Percentiles rank a stretch among this genome's conserved stretches.
phyloP scores from a whole-genome alignment of 768 basidiomycete genomes.

The Lactarius psammicola region DNA sequence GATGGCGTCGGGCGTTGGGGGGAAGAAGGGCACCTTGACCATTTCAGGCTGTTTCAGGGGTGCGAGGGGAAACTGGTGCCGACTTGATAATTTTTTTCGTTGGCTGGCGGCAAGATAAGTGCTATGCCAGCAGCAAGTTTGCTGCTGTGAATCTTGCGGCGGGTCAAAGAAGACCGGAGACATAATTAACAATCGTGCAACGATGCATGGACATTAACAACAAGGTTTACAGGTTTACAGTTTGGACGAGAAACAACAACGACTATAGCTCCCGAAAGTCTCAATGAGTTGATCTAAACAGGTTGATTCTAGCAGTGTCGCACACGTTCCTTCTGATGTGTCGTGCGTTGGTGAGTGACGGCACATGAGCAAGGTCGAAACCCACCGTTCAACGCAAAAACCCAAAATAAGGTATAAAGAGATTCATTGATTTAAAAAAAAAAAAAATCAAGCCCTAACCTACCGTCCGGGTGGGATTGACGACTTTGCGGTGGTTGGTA shows the following conservation, averaged over 20 bases:
- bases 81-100: not conserved
- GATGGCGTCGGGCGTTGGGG: not conserved
- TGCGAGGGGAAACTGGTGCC: not conserved
- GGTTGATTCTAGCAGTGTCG: not conserved
- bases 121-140: not conserved
- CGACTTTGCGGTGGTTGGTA: not conserved
- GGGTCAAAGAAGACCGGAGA: not conserved
- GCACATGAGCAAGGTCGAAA: not conserved
- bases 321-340: not conserved
- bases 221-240: constrained; percentile 28
- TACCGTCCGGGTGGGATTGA: not conserved
- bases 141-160: not conserved
- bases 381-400: not conserved
- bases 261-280: not conserved
- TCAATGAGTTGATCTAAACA: not conserved
- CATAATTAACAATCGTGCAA: not conserved
- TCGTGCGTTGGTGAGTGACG: not conserved
- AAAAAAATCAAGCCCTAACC: no score
- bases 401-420: not conserved
- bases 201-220: not conserved
- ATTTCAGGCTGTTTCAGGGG: not conserved
- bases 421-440: no score
- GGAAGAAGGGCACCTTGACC: not conserved
- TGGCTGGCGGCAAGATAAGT: not conserved
- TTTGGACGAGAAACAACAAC: not conserved